These are phyloP conservation scores for Claviceps sp. DNA, from an alignment of 2,329 filamentous ascomycete species.

Conservation along the genomic window DNA sequence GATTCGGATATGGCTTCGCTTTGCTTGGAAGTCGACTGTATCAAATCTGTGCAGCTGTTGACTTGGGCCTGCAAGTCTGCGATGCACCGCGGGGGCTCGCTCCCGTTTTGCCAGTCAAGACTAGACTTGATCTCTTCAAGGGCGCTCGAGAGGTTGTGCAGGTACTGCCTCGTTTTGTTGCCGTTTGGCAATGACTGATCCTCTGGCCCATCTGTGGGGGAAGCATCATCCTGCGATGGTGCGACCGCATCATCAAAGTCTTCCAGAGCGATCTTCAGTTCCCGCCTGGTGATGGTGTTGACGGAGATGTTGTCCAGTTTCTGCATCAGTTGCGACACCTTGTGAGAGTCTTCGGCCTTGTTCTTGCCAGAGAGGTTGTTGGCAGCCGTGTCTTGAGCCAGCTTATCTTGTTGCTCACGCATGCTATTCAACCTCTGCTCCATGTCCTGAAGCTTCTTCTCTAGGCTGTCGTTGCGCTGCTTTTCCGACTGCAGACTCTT, in stretches of 20 bases:
- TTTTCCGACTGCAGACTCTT: conserved; percentile 3
- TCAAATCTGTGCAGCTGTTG: neutral
- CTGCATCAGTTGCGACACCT: neutral
- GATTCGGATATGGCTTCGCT: neutral
- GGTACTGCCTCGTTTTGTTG: neutral
- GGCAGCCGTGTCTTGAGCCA: neutral
- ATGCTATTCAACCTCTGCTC: conserved; percentile 5
- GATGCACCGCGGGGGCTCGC: neutral
- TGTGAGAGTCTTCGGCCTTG: neutral
- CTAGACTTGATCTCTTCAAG: neutral
- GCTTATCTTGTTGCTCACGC: neutral
- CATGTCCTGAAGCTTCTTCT: conserved; percentile 13
- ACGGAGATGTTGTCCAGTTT: neutral
- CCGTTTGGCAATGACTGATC: neutral
- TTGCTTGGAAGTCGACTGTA: conserved; percentile 1
- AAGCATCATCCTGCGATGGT: neutral
- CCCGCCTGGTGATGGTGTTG: neutral
- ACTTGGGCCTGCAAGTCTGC: neutral
- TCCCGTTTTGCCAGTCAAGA: neutral
- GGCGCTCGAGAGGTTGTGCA: neutral
- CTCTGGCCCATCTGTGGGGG: neutral
- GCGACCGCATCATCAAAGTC: conserved; percentile 2
- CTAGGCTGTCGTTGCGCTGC: conserved; percentile 10
- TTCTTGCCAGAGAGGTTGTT: neutral
- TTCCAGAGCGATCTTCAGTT: conserved; percentile 1